These are phyloP conservation scores for Xylariaceae sp. DNA, from an alignment of 2,329 filamentous ascomycete species.

Conservation along the genomic window DNA sequence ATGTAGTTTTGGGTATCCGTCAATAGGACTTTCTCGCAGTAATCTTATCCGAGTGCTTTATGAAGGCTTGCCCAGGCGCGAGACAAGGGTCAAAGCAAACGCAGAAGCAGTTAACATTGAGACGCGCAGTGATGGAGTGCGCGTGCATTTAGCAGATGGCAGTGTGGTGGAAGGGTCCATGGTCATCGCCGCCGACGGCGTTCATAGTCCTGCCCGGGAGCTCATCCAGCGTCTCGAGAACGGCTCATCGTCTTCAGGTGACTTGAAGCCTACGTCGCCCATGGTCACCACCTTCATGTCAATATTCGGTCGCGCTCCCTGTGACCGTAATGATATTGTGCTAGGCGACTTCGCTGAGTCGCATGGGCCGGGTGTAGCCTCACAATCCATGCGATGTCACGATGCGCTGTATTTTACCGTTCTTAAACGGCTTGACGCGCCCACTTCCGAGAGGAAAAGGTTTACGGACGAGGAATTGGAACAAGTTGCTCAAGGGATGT, in stretches of 20 bases:
- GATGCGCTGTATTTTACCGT: constrained; percentile 23
- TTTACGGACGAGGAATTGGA: constrained; percentile 26
- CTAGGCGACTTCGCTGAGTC: constrained; percentile 23
- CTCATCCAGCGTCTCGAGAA: constrained; percentile 21
- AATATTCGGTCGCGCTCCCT: constrained; percentile 20
- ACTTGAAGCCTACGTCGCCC: constrained; percentile 1
- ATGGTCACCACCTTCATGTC: constrained; percentile 19
- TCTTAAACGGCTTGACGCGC: constrained; percentile 14
- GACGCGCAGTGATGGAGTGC: constrained; percentile 27
- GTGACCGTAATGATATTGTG: constrained; percentile 3
- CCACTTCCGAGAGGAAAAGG: constrained; percentile 5
- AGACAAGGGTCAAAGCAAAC: constrained; percentile 26
- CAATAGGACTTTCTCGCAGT: constrained; percentile 26
- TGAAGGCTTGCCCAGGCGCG: constrained; percentile 24
- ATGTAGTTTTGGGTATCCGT: constrained; percentile 22
- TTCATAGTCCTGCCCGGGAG: constrained; percentile 30
- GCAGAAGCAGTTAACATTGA: constrained; percentile 29
- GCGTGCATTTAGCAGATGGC: constrained; percentile 31
- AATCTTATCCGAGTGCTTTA: constrained; percentile 30
- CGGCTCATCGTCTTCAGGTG: neutral
- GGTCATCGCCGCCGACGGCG: constrained; percentile 34
- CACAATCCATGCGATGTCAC: constrained; percentile 14
- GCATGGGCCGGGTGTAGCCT: constrained; percentile 22
- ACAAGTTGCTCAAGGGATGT: constrained; percentile 18
- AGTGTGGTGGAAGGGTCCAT: constrained; percentile 31